Evolutionary conservation across 2,329 filamentous ascomycete genomes (phyloP), one percentile per base, ranked within the genome.

Genomic region (Pseudogymnoascus sp.): DNA sequence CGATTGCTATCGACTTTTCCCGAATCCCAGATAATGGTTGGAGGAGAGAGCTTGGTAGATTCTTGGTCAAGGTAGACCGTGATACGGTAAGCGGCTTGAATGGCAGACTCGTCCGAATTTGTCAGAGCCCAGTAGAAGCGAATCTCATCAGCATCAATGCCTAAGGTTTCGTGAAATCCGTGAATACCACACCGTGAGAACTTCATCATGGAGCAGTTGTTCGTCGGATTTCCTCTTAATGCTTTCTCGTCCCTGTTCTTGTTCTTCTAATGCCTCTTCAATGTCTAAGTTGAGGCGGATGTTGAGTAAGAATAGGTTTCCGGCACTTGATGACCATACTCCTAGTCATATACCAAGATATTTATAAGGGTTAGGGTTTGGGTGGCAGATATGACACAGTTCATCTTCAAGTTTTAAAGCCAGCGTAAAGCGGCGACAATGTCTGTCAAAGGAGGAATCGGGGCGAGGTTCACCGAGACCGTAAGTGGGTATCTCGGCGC

Each of bases 131-230:
- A 77, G 62, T 69, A 75, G 62, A 77, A 70, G 31, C 72, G 72
- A 11, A 77, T 67, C 46, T 74, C 69, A 50, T 77, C 74, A 4
- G 72, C 69, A 62, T 77, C 76, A 62, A 77, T 75, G 4, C 76
- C 75, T 7, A 77, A 65, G 2, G 71, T 69, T 67, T 77, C 75
- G 42, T 74, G 70, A 61, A 75, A 78, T 61, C 72, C 73, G 61
- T 77, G 75, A 17, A 77, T 76, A 21, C 75, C 75, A 62, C 74
- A 76, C 15, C 67, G 66, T 19, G 66, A 66, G 19, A 77, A 65
- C 59, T 70, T 66, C 67, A 75, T 72, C 13, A 56, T 50, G 19
- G 17, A 42, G 9, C n/a, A 50, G 60, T 56, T 37, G 7, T 42
- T 33, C 21, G 3, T 61, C 63, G 23, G 69, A 40, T 46, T 63